Conservation (phyloP, 768 basidiomycete genomes). For the Kwoniella sp. region DNA sequence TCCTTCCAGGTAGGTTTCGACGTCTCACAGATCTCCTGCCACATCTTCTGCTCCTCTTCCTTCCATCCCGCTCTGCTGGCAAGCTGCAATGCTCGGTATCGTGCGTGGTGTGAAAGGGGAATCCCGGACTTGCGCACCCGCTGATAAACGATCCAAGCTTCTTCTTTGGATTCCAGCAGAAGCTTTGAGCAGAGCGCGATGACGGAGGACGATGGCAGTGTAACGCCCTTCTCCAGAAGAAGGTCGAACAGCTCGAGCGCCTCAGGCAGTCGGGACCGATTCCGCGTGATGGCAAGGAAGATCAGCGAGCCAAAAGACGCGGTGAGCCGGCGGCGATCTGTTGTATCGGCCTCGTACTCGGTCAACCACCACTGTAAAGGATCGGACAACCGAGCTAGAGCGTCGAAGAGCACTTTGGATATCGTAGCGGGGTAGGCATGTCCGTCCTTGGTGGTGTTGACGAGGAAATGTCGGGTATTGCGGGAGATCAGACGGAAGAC, state of each 20-base stretch:
- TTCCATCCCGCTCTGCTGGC: slow-evolving; percentile 3
- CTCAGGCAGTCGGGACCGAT: neutral
- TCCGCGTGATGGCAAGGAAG: slow-evolving; percentile 8
- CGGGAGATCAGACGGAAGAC: neutral
- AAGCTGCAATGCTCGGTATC: slow-evolving; percentile 9
- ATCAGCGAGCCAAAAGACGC: slow-evolving; percentile 6
- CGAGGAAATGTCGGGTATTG: slow-evolving; percentile 1
- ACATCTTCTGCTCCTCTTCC: slow-evolving; percentile 8
- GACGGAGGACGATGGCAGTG: neutral
- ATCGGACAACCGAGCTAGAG: neutral
- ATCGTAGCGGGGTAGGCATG: neutral
- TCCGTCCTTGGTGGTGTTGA: neutral
- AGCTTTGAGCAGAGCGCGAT: slow-evolving; percentile 2
- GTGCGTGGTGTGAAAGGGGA: slow-evolving; percentile 3
- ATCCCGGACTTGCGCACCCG: neutral
- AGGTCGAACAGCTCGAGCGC: slow-evolving; percentile 10
- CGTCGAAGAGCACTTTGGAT: slow-evolving; percentile 1
- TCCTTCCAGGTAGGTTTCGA: slow-evolving; percentile 9
- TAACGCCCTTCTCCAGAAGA: slow-evolving; percentile 1
- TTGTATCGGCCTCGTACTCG: too few relatives aligned
- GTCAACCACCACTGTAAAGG: slow-evolving; percentile 11
- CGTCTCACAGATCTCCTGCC: slow-evolving; percentile 2
- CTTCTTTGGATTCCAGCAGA: neutral
- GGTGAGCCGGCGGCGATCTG: too few relatives aligned
- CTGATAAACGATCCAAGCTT: slow-evolving; percentile 9